A percentile compares a stretch with the other conserved stretches of the same genome.
Conservation (phyloP, 371 early-diverging fungal species). For the Mortierella sp. region DNA sequence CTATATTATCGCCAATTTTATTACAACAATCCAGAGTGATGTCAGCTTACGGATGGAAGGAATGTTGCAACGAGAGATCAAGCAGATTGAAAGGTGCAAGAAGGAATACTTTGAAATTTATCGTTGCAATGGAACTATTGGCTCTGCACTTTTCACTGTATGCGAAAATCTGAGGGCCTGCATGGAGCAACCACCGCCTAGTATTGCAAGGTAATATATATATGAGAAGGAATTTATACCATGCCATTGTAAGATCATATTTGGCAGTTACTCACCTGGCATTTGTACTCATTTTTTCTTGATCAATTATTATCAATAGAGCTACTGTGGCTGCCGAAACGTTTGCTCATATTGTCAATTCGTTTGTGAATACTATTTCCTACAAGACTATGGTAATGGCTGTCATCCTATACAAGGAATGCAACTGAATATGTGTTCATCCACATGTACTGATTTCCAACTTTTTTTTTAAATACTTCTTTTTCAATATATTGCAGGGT, state of each 20-base stretch:
- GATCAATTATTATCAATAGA: neutral
- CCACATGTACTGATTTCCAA: too few species aligned
- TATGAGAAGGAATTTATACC: neutral
- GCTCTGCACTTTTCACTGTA: neutral
- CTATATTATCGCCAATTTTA: conserved; percentile 38
- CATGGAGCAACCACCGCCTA: conserved; percentile 1
- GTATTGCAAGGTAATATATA: conserved; percentile 31
- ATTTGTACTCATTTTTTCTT: neutral
- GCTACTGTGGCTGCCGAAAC: conserved; percentile 39
- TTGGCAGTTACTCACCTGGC: too few species aligned
- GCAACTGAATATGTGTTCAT: too few species aligned
- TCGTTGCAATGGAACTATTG: neutral
- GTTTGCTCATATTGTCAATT: conserved; percentile 37
- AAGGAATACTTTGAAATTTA: conserved; percentile 1
- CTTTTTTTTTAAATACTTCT: too few species aligned
- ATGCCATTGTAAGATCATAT: too few species aligned
- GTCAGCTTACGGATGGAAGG: conserved; percentile 21
- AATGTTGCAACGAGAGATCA: neutral
- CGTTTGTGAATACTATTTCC: conserved; percentile 43
- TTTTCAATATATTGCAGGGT: too few species aligned
- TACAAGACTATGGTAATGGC: conserved; percentile 48
- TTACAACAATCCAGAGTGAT: conserved; percentile 44
- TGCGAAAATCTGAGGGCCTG: conserved; percentile 20
- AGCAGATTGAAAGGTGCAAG: conserved; percentile 10
- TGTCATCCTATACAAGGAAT: too few species aligned